These are phyloP conservation scores for Ustilago shanxiensis DNA, from an alignment of 1,284 basidiomycete genomes.

Conservation along the genomic window DNA sequence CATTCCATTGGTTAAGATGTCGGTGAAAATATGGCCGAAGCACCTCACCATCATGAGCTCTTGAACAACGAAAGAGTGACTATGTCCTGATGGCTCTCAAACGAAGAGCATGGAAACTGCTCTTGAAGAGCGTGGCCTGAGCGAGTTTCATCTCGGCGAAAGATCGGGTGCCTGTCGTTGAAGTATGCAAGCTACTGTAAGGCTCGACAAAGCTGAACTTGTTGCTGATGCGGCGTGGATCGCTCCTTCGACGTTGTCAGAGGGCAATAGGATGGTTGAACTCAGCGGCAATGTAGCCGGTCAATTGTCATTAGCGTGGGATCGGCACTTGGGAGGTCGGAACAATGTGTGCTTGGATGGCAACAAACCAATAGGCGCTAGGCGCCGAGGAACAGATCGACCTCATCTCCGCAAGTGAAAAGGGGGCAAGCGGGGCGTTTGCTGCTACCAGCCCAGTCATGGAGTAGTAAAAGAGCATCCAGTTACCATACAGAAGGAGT, in stretches of 20 bases:
- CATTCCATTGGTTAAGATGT: not conserved
- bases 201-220: constrained; percentile 4
- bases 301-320: not conserved
- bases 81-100: not conserved
- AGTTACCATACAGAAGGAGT: too few relatives aligned
- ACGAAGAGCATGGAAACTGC: not conserved
- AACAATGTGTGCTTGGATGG: not conserved
- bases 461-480: not conserved
- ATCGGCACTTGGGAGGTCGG: not conserved
- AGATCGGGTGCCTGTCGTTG: constrained; percentile 30
- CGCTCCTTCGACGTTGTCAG: not conserved
- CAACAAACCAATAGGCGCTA: not conserved
- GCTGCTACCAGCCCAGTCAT: too few relatives aligned
- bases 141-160: constrained; percentile 19
- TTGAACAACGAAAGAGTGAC: too few relatives aligned
- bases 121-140: not conserved
- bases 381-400: not conserved
- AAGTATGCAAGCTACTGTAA: not conserved
- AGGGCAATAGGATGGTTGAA: not conserved
- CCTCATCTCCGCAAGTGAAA: not conserved
- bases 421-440: too few relatives aligned
- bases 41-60: not conserved
- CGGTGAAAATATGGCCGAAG: not conserved
- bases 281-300: not conserved
- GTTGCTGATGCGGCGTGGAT: not conserved